These are phyloP conservation scores for Lupinus albus DNA, from an alignment of 306 rosid genomes.

Conservation along the genomic window DNA sequence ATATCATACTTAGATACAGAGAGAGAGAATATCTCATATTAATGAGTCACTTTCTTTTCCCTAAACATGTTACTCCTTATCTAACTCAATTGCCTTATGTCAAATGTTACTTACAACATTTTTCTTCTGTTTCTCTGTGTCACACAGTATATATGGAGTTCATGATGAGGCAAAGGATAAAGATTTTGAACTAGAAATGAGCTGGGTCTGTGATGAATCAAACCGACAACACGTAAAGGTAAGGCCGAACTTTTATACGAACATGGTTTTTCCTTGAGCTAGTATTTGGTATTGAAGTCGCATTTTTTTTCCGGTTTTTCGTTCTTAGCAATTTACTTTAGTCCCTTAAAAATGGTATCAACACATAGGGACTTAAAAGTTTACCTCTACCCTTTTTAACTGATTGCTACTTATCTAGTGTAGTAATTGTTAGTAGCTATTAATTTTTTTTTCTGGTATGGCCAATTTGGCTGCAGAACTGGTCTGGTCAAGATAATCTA, in stretches of 20 bases:
- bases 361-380: no score
- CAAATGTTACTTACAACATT: conserved; percentile 11
- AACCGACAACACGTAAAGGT: conserved; percentile 93
- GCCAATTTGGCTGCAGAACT: no score
- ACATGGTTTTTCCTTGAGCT: not conserved
- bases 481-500: no score
- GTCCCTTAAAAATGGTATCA: not conserved
- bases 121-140: conserved; percentile 18
- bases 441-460: not conserved
- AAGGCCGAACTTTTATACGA: conserved; percentile 10
- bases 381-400: not conserved
- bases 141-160: conserved; percentile 81
- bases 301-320: not conserved
- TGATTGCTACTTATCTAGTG: not conserved
- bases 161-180: conserved; percentile 98
- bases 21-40: no score
- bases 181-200: conserved; percentile 91
- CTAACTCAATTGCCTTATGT: conserved; percentile 23
- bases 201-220: conserved; percentile 99
- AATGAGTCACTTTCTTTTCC: not conserved
- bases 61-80: not conserved
- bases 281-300: not conserved
- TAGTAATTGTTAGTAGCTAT: not conserved
- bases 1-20: no score
- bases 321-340: not conserved